Evolutionary conservation across 1,284 basidiomycete species (phyloP).

Genomic region (Malassezia pachydermatis): DNA sequence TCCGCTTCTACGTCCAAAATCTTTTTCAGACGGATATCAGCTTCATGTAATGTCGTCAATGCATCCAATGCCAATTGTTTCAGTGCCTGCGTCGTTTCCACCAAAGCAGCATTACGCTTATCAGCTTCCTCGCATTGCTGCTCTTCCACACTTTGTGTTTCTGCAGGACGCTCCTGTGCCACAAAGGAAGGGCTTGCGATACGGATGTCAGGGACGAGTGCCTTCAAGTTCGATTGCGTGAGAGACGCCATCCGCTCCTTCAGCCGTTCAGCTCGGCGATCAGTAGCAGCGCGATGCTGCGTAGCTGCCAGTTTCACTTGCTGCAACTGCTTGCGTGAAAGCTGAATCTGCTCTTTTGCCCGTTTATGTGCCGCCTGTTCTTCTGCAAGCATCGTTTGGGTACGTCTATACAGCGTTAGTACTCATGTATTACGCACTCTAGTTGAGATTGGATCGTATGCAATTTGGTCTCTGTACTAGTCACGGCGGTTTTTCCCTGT

Average conservation of each 20-base stretch:
- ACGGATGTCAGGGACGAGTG: conserved; percentile 11
- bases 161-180: background rate
- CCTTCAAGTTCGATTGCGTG: conserved; percentile 8
- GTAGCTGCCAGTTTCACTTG: conserved; percentile 7
- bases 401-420: background rate
- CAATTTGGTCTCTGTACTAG: conserved; percentile 6
- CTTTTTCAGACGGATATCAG: conserved; percentile 14
- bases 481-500: conserved; percentile 3
- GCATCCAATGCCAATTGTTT: conserved; percentile 17
- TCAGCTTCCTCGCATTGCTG: conserved; percentile 14
- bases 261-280: conserved; percentile 11
- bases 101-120: conserved; percentile 6
- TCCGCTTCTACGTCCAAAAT: conserved; percentile 12
- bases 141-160: background rate
- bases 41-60: conserved; percentile 7
- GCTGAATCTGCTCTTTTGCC: conserved; percentile 14
- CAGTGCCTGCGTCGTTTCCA: conserved; percentile 12
- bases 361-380: conserved; percentile 10
- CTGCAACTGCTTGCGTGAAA: conserved; percentile 7
- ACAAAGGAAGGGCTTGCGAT: conserved; percentile 12
- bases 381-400: conserved; percentile 2
- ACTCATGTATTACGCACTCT: conserved; percentile 5
- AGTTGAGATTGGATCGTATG: conserved; percentile 6
- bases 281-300: conserved; percentile 13
- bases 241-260: conserved; percentile 12